Percentiles rank a stretch among this genome's conserved stretches.
These are phyloP conservation scores for Fraxinus xanthoxyloides DNA, from an alignment of 305 asterid species.

Conservation along the genomic window DNA sequence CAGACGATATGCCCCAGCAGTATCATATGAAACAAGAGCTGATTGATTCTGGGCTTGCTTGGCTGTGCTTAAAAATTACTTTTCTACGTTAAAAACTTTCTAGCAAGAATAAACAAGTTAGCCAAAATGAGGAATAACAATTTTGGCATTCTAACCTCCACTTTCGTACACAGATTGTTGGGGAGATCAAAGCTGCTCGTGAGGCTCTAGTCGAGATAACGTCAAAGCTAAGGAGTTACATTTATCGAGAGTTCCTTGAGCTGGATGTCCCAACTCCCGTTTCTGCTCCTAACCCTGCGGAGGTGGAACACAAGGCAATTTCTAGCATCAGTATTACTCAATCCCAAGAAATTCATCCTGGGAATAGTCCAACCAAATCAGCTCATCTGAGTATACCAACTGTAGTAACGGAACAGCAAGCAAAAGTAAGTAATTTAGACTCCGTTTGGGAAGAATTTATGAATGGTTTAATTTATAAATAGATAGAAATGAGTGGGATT, in stretches of 20 bases:
- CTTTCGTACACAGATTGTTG: slow-evolving; percentile 5
- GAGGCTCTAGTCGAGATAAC: slow-evolving; percentile 65
- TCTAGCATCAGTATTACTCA: slow-evolving; percentile 32
- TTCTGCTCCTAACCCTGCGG: slow-evolving; percentile 26
- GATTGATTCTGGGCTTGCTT: neutral
- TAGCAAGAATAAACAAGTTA: neutral
- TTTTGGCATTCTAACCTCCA: slow-evolving; percentile 8
- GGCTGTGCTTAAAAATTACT: neutral
- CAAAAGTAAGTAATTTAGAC: slow-evolving; percentile 34
- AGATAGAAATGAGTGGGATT: neutral
- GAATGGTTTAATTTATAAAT: too few species aligned
- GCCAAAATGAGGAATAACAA: neutral
- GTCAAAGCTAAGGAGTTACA: slow-evolving; percentile 48
- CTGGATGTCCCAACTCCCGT: slow-evolving; percentile 25
- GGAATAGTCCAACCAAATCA: slow-evolving; percentile 34
- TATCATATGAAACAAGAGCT: neutral
- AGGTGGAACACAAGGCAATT: slow-evolving; percentile 35
- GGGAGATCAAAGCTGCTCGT: slow-evolving; percentile 62
- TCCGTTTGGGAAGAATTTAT: neutral
- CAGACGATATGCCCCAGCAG: neutral
- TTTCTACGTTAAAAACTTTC: neutral
- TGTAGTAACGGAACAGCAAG: slow-evolving; percentile 29
- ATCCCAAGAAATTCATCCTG: slow-evolving; percentile 32
- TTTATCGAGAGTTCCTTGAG: slow-evolving; percentile 42
- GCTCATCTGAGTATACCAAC: slow-evolving; percentile 37